Evolutionary conservation across 225 moss, liverwort and hornwort species (phyloP).

Genomic region (Lunularia cruciata): DNA sequence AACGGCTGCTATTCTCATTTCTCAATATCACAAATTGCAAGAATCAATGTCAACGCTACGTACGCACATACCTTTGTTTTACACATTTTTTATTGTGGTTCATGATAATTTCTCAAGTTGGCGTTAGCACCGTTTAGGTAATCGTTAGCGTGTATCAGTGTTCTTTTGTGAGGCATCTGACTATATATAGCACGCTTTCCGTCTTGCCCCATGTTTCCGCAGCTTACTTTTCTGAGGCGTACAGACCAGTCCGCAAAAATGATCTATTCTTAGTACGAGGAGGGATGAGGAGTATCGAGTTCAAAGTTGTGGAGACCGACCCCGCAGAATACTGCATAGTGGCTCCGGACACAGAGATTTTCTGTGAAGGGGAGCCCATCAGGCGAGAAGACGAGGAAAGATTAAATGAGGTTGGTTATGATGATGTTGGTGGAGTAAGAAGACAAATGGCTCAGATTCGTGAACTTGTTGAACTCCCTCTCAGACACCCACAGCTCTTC

Average conservation of each 20-base stretch:
- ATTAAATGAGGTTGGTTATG: conserved; percentile 86
- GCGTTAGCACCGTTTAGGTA: not conserved
- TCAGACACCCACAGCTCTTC: conserved; percentile 74
- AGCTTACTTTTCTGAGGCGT: conserved; percentile 85
- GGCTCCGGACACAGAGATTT: conserved; percentile 84
- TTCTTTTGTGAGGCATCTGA: too few species aligned
- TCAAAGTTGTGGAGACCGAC: conserved; percentile 77
- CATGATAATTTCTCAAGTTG: conserved; percentile 1
- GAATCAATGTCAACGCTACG: too few species aligned
- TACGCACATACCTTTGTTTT: too few species aligned
- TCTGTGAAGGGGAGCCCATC: conserved; percentile 89
- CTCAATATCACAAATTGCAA: too few species aligned
- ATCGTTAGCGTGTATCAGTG: not conserved
- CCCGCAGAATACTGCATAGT: conserved; percentile 87
- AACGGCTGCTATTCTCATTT: too few species aligned
- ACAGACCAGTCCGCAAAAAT: conserved; percentile 69
- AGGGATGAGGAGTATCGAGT: conserved; percentile 78
- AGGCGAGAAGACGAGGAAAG: conserved; percentile 92
- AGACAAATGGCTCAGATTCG: conserved; percentile 93
- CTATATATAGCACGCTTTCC: too few species aligned
- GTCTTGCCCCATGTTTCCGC: too few species aligned
- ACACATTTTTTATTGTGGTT: too few species aligned
- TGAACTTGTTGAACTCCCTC: conserved; percentile 82
- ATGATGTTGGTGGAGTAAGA: conserved; percentile 94
- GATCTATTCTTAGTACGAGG: conserved; percentile 73